Evolutionary conservation across 371 early-diverging fungal species (phyloP), one percentile per base, ranked within the genome.

Genomic region (Zychaea mexicana): DNA sequence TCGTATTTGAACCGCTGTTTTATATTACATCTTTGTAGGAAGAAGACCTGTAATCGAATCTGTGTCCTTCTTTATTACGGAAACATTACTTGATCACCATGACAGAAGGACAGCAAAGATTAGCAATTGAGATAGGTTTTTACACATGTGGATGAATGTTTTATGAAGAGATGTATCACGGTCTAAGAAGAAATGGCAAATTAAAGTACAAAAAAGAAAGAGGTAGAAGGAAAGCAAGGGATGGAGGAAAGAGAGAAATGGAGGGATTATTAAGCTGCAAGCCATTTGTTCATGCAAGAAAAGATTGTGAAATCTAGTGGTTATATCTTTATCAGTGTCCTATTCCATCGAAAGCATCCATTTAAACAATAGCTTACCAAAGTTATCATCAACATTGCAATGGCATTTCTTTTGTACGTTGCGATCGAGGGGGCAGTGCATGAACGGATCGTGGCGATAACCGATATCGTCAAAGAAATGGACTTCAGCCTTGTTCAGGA

Each of bases 401-500:
- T 89, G 87, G 49, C 92, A 92, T 66, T 86, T 87, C 38, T 77
- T 71, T 52, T 81, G 76, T 36, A 79, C 52, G 27, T 82, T 75
- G 27, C 72, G 72, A 27, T 83, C 75, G 1, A 68, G 68, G 10
- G 91, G 90, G 63, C 95, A 94, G 59, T 88, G 89, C 39, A 73
- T 67, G 57, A 88, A 85, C 24, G 86, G 86, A 13, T 78, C 73
- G 65, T 94, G 94, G 42, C 66, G 79, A 70, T 94, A 94, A 0
- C 92, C 93, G 52, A 94, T 89, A 57, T 93, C 90, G 53, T 91
- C 85, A 81, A 98, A 98, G 73, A 90, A 96, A 62, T 97, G 96
- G 2, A 96, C 75, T 70, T 96, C 78, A 10, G 81, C 69, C 62
- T 88, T 78, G 22, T 81, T 73, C 52, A 91, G 74, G 64, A 93